phyloP scores from a whole-genome alignment of 1,284 basidiomycete species.

The Coniferiporia weirii region DNA sequence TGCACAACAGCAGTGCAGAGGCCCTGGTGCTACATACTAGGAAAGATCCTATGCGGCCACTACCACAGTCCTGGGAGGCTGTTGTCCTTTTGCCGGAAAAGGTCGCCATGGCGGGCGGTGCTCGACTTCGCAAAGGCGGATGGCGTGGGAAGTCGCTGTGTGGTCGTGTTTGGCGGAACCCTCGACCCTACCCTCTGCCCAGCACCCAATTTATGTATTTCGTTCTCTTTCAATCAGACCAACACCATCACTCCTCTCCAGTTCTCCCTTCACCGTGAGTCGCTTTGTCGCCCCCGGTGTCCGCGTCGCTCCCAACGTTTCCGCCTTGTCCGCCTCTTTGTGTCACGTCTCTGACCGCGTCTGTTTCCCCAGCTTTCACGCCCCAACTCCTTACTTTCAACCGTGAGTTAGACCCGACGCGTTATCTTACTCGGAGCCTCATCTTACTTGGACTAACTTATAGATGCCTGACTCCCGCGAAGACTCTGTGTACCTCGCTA shows the following conservation, averaged over 20 bases:
- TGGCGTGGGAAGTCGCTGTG: conserved; percentile 14
- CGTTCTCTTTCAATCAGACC: conserved; percentile 38
- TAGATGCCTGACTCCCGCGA: conserved; percentile 87
- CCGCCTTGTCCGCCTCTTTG: conserved; percentile 30
- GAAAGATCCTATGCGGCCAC: too few species aligned
- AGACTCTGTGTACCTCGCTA: conserved; percentile 98
- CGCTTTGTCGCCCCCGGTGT: conserved; percentile 24
- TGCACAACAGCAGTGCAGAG: neutral
- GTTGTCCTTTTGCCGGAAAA: neutral
- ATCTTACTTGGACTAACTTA: conserved; percentile 2
- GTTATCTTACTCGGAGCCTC: conserved; percentile 25
- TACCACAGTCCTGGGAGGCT: too few species aligned
- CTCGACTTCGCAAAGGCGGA: neutral
- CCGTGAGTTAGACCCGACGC: conserved; percentile 25
- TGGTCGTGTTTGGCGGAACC: conserved; percentile 18
- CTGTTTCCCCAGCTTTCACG: conserved; percentile 20
- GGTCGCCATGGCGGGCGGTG: neutral
- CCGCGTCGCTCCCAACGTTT: conserved; percentile 19
- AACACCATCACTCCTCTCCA: conserved; percentile 40
- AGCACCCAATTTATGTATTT: conserved; percentile 43
- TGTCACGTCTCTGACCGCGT: conserved; percentile 25
- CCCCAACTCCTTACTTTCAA: conserved; percentile 4
- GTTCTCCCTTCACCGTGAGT: conserved; percentile 25
- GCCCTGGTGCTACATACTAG: neutral
- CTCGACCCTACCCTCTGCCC: conserved; percentile 41